These are phyloP conservation scores for Eucalyptus lansdowneana DNA, from an alignment of 345 rosid species.

Conservation along the genomic window DNA sequence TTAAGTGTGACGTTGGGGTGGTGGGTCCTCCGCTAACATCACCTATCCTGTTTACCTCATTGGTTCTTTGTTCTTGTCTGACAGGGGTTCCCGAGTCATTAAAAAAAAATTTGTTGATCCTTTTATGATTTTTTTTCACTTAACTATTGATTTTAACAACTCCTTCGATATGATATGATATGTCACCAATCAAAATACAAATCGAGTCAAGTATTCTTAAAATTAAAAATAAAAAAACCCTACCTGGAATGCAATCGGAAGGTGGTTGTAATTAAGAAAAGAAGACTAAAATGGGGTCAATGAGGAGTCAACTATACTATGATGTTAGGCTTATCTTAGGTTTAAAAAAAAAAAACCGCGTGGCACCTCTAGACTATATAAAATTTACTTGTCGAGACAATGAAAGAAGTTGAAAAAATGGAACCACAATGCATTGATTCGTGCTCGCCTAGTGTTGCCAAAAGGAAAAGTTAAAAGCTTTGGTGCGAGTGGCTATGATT, in stretches of 20 bases:
- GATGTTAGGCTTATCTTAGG: not conserved
- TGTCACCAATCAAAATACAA: not conserved
- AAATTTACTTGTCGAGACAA: not conserved
- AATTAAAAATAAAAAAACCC: not conserved
- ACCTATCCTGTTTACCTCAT: too few species aligned
- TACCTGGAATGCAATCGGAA: not conserved
- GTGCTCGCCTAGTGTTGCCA: not conserved
- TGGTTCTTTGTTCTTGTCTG: too few species aligned
- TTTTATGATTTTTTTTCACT: not conserved
- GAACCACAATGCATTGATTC: not conserved
- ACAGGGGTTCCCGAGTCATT: too few species aligned
- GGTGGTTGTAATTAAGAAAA: not conserved
- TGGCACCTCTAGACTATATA: not conserved
- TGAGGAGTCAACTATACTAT: not conserved
- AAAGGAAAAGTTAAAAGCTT: not conserved
- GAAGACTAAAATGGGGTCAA: not conserved
- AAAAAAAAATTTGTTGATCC: too few species aligned
- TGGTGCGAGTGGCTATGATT: not conserved
- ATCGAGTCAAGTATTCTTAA: not conserved
- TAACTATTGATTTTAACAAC: fast-evolving
- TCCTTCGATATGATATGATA: not conserved
- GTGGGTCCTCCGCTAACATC: too few species aligned
- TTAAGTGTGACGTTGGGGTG: too few species aligned
- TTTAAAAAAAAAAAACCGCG: not conserved
- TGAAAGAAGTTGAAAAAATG: not conserved